Conservation (phyloP, 1,284 basidiomycete species). For the Gomphus sp. region DNA sequence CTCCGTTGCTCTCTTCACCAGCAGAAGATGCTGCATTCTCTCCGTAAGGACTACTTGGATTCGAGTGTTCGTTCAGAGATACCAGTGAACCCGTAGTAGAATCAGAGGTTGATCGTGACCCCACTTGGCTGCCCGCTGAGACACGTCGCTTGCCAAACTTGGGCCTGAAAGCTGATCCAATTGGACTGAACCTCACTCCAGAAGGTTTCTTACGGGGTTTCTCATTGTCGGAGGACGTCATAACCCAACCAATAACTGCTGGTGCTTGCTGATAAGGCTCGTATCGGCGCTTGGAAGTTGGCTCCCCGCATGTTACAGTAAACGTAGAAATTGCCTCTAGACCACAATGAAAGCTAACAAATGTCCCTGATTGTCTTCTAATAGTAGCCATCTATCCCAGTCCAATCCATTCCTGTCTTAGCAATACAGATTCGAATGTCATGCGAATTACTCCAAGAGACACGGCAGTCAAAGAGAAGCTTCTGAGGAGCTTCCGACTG, state of each 20-base stretch:
- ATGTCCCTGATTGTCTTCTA: background rate
- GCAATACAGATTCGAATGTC: background rate
- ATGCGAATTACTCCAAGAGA: background rate
- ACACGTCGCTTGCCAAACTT: background rate
- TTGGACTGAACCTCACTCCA: background rate
- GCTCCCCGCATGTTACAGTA: background rate
- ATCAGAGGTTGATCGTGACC: background rate
- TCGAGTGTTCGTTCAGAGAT: background rate
- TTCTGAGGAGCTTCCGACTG: background rate
- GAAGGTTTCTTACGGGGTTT: background rate
- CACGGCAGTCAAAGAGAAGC: background rate
- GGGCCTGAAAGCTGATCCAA: background rate
- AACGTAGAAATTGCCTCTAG: background rate
- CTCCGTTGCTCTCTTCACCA: background rate
- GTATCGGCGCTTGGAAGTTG: no score
- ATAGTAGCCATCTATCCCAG: background rate
- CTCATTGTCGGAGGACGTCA: background rate
- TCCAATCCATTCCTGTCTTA: background rate
- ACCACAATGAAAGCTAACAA: background rate
- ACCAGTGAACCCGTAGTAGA: background rate
- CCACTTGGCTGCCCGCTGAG: background rate
- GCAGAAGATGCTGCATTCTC: background rate
- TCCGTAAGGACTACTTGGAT: background rate
- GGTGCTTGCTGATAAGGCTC: background rate
- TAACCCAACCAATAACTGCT: background rate